Base-by-base conservation (phyloP, 1,139 yeast genomes). In the Tardiomyces blankii region DNA sequence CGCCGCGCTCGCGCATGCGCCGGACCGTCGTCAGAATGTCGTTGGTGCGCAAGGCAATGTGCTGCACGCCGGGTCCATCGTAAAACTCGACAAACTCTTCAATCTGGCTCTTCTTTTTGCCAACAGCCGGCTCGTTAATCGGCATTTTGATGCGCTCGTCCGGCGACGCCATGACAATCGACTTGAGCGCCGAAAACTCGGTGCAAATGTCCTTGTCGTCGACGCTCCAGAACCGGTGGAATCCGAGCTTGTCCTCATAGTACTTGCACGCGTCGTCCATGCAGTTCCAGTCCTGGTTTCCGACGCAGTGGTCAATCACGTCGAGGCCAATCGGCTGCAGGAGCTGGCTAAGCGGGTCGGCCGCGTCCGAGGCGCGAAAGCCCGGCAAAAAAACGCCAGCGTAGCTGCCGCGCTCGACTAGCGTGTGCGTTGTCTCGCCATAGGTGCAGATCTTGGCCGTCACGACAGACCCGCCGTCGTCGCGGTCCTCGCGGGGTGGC, bases 1-100 rank as follows among this genome's bases (percentile, higher is more conserved):
- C 74, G 1, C 94, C 94, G 43, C 86, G 67, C 19, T 60, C 51
- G 44, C 65, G 69, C 72, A 86, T 65, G 12, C 69, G 64, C 1
- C 60, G 51, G n/a, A 86, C 82, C 0, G 87, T 69, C 1, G 61
- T 59, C 27, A 84, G 56, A 35, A 86, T 85, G 60, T 82, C 69
- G 40, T 67, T 62, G 0, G 91, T 83, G 46, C 67, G 65, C 27
- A 85, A 61, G 0, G 95, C 95, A 57, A 86, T 69, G 58, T 86
- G 95, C 63, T 86, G 95, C 32, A 86, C 74, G 1, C 95, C 95
- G 0, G 94, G 81, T 0, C 95, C 94, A 41, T 77, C 77, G 59
- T 84, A 74, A 56, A 69, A 86, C 46, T 80, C 84, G 53, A 82
- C 65, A 59, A 82, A 86, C 61, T 86, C 95, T 63, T 85, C 94